Base-by-base conservation (phyloP, 2,329 filamentous ascomycete species). In the Chlorencoelia australis region DNA sequence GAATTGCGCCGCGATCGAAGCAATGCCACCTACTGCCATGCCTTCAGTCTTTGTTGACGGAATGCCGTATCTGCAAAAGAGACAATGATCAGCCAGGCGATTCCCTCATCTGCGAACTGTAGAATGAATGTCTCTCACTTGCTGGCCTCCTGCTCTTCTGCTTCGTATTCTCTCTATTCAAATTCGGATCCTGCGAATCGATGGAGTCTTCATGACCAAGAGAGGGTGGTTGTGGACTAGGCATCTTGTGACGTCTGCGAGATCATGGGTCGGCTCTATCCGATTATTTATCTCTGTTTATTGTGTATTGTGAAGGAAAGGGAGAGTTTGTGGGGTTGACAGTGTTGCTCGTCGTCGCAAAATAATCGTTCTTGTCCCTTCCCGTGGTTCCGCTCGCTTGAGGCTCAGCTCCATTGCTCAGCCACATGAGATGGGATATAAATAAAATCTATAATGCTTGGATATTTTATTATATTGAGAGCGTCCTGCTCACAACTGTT, bases 31-130 rank as follows among this genome's bases (percentile, higher is more conserved):
- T 69, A 93, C 82, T 98, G 91, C 91, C 91, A 98, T 67, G 91
- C 91, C 66, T 96, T 95, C 61, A 98, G 66, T 58, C 91, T 79
- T 64, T 98, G 91, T 60, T 98, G 91, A 53, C 91, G 76, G 59
- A 96, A 98, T 8, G 91, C 91, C 41, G 89, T 96, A 66, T 96
- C 86, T 94, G 55, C 38, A 34, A 22, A 30, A 42, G 18, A 39
- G 26, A 24, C 5, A 31, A 31, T 28, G 3, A 37, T 55, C 37
- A 51, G 47, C 41, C n/a, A 30, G 18, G 31, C 35, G 47, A 44
- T 37, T 38, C 33, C 25, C 26, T 43, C 28, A 46, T 28, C 22
- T 33, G 15, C 35, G 27, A 30, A 21, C 27, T 22, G 38, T 37
- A 13, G 28, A 43, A 43, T 36, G 9, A 41, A 37, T 29, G 19